These are phyloP conservation scores for Naganishia onofrii DNA, from an alignment of 768 basidiomycete species.

Conservation along the genomic window DNA sequence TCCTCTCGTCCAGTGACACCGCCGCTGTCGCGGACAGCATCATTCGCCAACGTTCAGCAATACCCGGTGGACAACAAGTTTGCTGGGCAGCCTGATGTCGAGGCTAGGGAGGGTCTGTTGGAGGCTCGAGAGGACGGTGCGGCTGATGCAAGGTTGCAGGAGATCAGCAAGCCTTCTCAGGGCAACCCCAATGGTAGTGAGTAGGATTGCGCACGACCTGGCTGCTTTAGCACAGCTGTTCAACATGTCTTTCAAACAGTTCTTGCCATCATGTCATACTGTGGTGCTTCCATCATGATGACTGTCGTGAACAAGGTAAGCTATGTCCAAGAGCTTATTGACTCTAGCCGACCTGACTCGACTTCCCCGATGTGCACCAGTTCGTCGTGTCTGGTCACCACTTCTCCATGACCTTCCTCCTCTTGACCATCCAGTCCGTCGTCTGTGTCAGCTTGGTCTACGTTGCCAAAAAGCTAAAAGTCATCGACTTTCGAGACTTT, in stretches of 20 bases:
- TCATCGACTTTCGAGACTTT: constrained; percentile 65
- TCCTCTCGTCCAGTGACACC: constrained; percentile 13
- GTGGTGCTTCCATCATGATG: constrained; percentile 90
- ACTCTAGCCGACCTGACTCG: not conserved
- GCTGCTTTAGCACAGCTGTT: not conserved
- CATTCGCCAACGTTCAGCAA: constrained; percentile 16
- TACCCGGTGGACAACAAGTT: constrained; percentile 15
- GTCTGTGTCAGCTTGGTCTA: constrained; percentile 81
- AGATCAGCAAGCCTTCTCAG: constrained; percentile 13
- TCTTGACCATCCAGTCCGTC: constrained; percentile 82
- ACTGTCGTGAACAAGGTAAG: constrained; percentile 91
- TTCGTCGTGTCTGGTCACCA: constrained; percentile 89
- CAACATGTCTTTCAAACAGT: constrained; percentile 56
- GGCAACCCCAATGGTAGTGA: constrained; percentile 1
- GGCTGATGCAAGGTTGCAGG: constrained; percentile 19
- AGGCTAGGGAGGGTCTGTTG: constrained; percentile 14
- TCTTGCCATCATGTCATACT: constrained; percentile 81
- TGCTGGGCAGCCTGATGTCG: constrained; percentile 21
- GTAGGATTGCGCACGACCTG: not conserved
- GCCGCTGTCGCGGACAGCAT: constrained; percentile 19
- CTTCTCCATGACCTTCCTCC: constrained; percentile 96
- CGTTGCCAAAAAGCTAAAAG: constrained; percentile 66
- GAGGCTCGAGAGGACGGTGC: constrained; percentile 22
- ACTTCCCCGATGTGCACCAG: constrained; percentile 54
- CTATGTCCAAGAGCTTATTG: not conserved